These are phyloP conservation scores for Salix brachista DNA, from an alignment of 345 rosid genomes.

Conservation along the genomic window DNA sequence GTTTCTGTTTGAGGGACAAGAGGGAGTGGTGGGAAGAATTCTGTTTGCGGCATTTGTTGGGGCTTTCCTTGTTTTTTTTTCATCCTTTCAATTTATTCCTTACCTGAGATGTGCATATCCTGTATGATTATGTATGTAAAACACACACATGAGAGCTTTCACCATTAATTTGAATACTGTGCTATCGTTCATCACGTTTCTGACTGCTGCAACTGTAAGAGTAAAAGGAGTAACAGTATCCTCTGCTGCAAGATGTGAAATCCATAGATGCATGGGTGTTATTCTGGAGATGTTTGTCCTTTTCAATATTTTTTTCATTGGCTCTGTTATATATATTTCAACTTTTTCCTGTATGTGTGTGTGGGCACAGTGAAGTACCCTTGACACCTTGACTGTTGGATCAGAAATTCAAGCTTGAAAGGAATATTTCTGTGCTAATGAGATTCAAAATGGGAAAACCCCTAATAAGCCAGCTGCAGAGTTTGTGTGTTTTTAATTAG, in stretches of 20 bases:
- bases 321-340: neutral
- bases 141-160: slow-evolving; percentile 20
- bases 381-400: neutral
- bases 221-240: neutral
- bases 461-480: neutral
- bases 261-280: neutral
- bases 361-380: neutral
- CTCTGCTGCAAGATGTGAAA: neutral
- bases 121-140: slow-evolving; percentile 34
- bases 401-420: neutral
- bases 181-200: neutral
- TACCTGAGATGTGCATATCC: slow-evolving; percentile 39
- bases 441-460: neutral
- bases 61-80: neutral
- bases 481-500: neutral
- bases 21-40: slow-evolving; percentile 13
- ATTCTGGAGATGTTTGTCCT: neutral
- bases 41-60: slow-evolving; percentile 15
- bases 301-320: no score
- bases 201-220: neutral
- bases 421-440: no score
- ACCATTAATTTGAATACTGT: slow-evolving; percentile 15
- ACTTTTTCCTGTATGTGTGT: neutral
- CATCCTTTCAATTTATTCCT: slow-evolving; percentile 16
- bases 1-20: neutral